Evolutionary conservation across 2,329 filamentous ascomycete genomes (phyloP).

Genomic region (Nothopassalora personata): DNA sequence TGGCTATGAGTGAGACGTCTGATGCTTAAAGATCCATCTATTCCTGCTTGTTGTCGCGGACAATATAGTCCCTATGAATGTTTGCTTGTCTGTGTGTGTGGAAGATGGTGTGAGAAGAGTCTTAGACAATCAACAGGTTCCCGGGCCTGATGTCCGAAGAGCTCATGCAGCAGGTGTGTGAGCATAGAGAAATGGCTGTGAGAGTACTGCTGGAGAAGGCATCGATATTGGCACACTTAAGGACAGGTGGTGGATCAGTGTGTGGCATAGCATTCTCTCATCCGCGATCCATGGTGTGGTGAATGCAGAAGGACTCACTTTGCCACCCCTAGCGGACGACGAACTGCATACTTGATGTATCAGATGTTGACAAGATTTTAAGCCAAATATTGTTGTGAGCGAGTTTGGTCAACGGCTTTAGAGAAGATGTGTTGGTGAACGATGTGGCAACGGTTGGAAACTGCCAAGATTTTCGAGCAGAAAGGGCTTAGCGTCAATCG

Average conservation of each 20-base stretch:
- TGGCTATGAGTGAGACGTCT: too few species aligned
- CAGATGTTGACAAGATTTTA: neutral
- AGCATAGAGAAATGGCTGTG: constrained; percentile 19
- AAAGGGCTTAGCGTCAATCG: too few species aligned
- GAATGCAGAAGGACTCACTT: neutral
- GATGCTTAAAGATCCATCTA: too few species aligned
- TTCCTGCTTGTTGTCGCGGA: too few species aligned
- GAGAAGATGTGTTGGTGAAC: too few species aligned
- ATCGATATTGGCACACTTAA: constrained; percentile 16
- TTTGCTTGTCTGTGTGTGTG: too few species aligned
- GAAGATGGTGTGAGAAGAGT: too few species aligned
- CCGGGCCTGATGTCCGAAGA: constrained; percentile 23
- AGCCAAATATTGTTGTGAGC: neutral
- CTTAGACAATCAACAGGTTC: constrained; percentile 4
- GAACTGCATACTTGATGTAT: neutral
- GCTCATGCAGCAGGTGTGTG: constrained; percentile 18
- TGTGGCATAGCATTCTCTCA: constrained; percentile 22
- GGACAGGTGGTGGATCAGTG: constrained; percentile 22
- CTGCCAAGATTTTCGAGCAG: neutral
- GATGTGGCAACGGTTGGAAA: too few species aligned
- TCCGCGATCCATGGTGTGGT: constrained; percentile 13
- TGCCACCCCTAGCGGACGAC: neutral
- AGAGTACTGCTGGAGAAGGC: constrained; percentile 20
- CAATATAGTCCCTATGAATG: too few species aligned
- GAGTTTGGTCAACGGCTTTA: neutral